Percentiles rank a stretch among this genome's conserved stretches.
Evolutionary conservation across 352 stramenopile species (phyloP).

Genomic region (Pythium aristosporum): DNA sequence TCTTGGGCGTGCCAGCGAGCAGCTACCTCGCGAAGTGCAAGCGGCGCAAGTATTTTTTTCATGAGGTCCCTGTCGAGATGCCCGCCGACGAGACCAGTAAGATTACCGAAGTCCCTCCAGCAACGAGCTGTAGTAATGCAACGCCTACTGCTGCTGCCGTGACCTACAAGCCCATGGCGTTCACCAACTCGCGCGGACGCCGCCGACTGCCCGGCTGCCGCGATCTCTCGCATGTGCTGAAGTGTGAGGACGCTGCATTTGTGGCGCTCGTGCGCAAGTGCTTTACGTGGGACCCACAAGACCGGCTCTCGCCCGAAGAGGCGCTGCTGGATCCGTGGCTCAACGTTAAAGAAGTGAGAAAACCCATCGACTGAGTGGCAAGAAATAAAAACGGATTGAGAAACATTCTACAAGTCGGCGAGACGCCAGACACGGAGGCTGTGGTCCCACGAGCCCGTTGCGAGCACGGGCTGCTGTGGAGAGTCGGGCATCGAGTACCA

Average conservation of each 20-base stretch:
- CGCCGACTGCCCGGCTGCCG: constrained; percentile 40
- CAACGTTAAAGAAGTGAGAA: background rate
- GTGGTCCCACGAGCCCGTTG: constrained; percentile 67
- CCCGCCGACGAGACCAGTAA: background rate
- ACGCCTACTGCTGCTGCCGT: background rate
- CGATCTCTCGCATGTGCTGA: constrained; percentile 37
- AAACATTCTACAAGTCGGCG: constrained; percentile 10
- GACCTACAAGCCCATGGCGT: constrained; percentile 42
- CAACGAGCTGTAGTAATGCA: background rate
- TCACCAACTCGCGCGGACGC: constrained; percentile 64
- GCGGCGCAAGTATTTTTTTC: constrained; percentile 66
- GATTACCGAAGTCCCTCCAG: background rate
- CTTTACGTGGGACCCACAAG: constrained; percentile 58
- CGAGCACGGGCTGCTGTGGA: constrained; percentile 28
- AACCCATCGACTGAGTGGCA: background rate
- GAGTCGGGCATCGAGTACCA: constrained; percentile 37
- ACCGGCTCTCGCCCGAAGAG: constrained; percentile 57
- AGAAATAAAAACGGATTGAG: background rate
- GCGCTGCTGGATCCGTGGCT: constrained; percentile 70
- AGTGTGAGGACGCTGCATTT: constrained; percentile 54
- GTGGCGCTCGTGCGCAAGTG: constrained; percentile 62
- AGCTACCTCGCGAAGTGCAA: constrained; percentile 54
- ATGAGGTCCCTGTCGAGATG: constrained; percentile 19
- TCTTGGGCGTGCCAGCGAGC: constrained; percentile 50
- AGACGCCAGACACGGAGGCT: constrained; percentile 45